phyloP scores from a whole-genome alignment of 257 asterid genomes.

The Paraleonurus japonicus region DNA sequence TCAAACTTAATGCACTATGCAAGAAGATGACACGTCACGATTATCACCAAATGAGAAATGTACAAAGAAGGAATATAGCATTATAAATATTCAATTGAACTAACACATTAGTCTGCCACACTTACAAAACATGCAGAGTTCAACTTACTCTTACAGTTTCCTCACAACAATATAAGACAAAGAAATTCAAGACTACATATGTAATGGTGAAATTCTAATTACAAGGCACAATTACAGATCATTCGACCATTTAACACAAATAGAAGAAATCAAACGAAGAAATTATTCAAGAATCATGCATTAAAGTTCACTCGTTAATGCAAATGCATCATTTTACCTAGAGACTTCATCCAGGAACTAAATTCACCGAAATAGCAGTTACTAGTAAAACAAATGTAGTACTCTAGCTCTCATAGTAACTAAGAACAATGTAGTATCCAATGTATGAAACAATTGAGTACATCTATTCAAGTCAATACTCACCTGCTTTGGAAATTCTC shows the following conservation, averaged over 20 bases:
- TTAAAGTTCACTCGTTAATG: not conserved
- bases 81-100: not conserved
- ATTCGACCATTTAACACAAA: not conserved
- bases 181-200: not conserved
- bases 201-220: too few species aligned
- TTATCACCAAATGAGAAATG: not conserved
- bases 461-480: not conserved
- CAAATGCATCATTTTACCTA: not conserved
- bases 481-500: slow-evolving; percentile 90
- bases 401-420: not conserved
- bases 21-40: not conserved
- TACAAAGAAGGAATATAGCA: not conserved
- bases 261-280: not conserved
- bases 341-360: not conserved
- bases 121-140: not conserved
- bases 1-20: not conserved
- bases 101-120: not conserved
- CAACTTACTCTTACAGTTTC: not conserved
- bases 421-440: not conserved
- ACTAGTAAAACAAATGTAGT: not conserved
- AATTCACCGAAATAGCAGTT: not conserved
- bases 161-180: too few species aligned
- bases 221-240: not conserved
- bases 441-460: not conserved
- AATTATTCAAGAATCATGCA: not conserved